A percentile compares a stretch with the other conserved stretches of the same genome.
Conservation (phyloP, 2,329 filamentous ascomycete genomes). For the Fusarium austroafricanum region DNA sequence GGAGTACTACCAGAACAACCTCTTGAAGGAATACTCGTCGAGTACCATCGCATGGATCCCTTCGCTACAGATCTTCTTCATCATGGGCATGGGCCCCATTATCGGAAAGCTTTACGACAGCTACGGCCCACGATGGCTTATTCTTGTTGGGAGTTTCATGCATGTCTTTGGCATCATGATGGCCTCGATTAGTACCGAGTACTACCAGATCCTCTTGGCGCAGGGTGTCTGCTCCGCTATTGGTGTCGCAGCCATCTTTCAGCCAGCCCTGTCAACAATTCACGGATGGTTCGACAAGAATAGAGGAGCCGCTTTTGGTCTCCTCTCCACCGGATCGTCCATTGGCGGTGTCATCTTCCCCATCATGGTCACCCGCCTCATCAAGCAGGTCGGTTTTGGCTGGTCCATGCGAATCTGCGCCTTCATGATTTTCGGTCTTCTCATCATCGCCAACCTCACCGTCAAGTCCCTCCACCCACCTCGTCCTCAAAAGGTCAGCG, state of each 20-base stretch:
- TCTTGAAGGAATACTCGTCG: slow-evolving; percentile 60
- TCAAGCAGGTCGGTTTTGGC: slow-evolving; percentile 51
- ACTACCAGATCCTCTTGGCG: slow-evolving; percentile 56
- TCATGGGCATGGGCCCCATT: slow-evolving; percentile 67
- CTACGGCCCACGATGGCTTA: slow-evolving; percentile 68
- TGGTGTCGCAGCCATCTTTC: slow-evolving; percentile 51
- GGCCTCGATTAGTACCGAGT: slow-evolving; percentile 61
- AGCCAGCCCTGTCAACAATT: slow-evolving; percentile 50
- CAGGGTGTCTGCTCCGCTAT: slow-evolving; percentile 55
- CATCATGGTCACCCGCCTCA: slow-evolving; percentile 54
- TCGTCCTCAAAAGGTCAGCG: slow-evolving; percentile 44
- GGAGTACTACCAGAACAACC: slow-evolving; percentile 65
- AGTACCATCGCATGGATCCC: slow-evolving; percentile 73
- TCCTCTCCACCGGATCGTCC: slow-evolving; percentile 51
- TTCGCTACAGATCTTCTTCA: slow-evolving; percentile 65
- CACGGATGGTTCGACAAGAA: slow-evolving; percentile 52
- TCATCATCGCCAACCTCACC: slow-evolving; percentile 49
- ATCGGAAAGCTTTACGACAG: slow-evolving; percentile 73
- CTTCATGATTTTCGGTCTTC: slow-evolving; percentile 52
- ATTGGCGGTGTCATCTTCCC: slow-evolving; percentile 56
- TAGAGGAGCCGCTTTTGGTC: slow-evolving; percentile 51
- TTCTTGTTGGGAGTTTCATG: slow-evolving; percentile 63
- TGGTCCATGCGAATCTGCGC: slow-evolving; percentile 55
- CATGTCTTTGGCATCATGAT: slow-evolving; percentile 74
- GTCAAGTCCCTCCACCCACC: slow-evolving; percentile 44